Conservation (phyloP, 2,329 filamentous ascomycete genomes). For the Phyllosticta capitalensis region DNA sequence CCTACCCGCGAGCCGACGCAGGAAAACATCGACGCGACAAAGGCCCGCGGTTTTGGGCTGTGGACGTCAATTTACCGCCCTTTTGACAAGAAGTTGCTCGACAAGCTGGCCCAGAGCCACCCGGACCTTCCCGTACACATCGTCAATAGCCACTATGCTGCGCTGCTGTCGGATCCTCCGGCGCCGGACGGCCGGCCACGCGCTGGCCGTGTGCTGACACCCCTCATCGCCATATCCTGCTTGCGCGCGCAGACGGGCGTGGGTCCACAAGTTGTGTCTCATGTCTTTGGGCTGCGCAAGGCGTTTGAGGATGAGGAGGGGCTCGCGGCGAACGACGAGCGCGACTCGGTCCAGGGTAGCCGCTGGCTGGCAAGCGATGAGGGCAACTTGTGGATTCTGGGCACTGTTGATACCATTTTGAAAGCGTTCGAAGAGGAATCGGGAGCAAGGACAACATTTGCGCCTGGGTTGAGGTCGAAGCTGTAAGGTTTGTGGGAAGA, state of each 20-base stretch:
- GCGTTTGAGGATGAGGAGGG: conserved; percentile 60
- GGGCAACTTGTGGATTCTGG: conserved; percentile 54
- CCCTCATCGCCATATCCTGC: conserved; percentile 63
- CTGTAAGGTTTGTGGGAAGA: not conserved
- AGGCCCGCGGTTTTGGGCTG: conserved; percentile 51
- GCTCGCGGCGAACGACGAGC: conserved; percentile 38
- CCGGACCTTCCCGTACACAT: conserved; percentile 78
- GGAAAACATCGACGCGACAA: conserved; percentile 46
- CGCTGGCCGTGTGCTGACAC: conserved; percentile 63
- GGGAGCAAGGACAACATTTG: conserved; percentile 31
- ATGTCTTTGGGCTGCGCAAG: conserved; percentile 73
- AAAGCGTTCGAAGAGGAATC: conserved; percentile 41
- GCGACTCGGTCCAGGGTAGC: conserved; percentile 29
- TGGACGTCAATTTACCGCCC: conserved; percentile 73
- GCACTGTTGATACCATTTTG: conserved; percentile 53
- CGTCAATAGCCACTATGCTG: conserved; percentile 63
- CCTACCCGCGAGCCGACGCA: conserved; percentile 42
- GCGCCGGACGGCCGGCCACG: conserved; percentile 31
- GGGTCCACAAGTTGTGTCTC: conserved; percentile 70
- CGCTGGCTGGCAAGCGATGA: conserved; percentile 57
- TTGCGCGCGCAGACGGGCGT: conserved; percentile 72
- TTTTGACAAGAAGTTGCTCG: conserved; percentile 60
- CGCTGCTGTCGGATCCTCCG: conserved; percentile 55
- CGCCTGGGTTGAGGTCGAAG: conserved; percentile 40
- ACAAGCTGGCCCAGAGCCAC: conserved; percentile 64